A percentile compares a stretch with the other conserved stretches of the same genome.
Evolutionary conservation across 1,284 basidiomycete genomes (phyloP).

Genomic region (Inonotus hispidus): DNA sequence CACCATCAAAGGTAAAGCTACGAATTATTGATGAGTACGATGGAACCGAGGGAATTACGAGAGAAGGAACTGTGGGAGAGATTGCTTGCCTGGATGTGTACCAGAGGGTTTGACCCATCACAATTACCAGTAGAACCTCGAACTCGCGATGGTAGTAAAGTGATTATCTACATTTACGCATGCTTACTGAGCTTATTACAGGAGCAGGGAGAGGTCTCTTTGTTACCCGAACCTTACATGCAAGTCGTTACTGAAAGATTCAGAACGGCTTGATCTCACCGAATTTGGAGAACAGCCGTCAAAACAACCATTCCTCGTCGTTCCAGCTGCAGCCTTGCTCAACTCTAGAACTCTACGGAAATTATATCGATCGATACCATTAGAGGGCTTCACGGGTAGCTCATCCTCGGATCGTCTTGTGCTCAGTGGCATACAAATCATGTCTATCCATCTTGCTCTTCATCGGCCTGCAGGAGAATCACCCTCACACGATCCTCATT

Average conservation of each 20-base stretch:
- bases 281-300: background rate
- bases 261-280: background rate
- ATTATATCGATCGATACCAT: constrained; percentile 38
- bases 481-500: constrained; percentile 50
- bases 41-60: background rate
- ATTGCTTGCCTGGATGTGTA: constrained; percentile 51
- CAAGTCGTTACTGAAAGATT: constrained; percentile 25
- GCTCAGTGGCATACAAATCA: constrained; percentile 51
- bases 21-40: background rate
- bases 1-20: background rate
- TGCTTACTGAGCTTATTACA: constrained; percentile 23
- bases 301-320: constrained; percentile 46
- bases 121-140: constrained; percentile 43
- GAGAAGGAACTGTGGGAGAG: constrained; percentile 36
- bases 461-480: constrained; percentile 28
- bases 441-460: constrained; percentile 46
- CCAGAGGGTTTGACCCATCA: constrained; percentile 45
- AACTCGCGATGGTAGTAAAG: constrained; percentile 18
- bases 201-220: constrained; percentile 72
- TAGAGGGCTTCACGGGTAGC: constrained; percentile 5
- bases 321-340: constrained; percentile 65
- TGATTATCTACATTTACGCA: background rate
- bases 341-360: constrained; percentile 60
- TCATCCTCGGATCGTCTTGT: constrained; percentile 18
- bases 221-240: constrained; percentile 41